Evolutionary conservation across 306 rosid genomes (phyloP).

Genomic region (Glycine soja): DNA sequence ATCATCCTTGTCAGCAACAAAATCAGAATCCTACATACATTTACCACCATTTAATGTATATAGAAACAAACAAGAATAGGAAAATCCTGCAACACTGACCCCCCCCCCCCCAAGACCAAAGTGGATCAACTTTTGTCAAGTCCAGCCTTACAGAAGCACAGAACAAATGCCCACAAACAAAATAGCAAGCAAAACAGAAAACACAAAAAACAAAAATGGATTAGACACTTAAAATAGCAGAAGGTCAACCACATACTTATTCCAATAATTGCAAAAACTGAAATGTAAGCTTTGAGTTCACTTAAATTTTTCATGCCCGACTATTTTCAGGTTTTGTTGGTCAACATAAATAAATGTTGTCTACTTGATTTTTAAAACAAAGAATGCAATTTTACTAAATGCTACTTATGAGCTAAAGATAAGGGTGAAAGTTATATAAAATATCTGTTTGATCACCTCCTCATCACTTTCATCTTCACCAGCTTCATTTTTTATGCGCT

Average conservation of each 20-base stretch:
- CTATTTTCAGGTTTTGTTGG: neutral
- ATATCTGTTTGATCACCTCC: slow-evolving; percentile 64
- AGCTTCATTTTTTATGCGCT: slow-evolving; percentile 85
- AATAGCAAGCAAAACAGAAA: slow-evolving; percentile 6
- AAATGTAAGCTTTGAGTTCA: neutral
- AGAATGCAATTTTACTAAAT: neutral
- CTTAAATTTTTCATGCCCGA: neutral
- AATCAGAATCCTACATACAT: slow-evolving; percentile 80
- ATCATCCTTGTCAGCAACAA: slow-evolving; percentile 85
- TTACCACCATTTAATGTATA: slow-evolving; percentile 35
- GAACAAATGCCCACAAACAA: slow-evolving; percentile 18
- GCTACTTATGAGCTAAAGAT: slow-evolving; percentile 17
- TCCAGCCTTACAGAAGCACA: neutral
- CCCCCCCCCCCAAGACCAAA: too few species aligned
- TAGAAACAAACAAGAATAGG: neutral
- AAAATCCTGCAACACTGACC: too few species aligned
- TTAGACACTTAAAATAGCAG: neutral
- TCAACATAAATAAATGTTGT: too few species aligned
- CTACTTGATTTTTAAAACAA: too few species aligned
- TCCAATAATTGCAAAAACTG: neutral
- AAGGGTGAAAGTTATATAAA: too few species aligned
- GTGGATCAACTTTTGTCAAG: neutral
- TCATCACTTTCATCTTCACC: slow-evolving; percentile 97
- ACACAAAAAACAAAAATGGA: slow-evolving; percentile 13
- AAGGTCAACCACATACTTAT: neutral